Evolutionary conservation across 2,329 filamentous ascomycete species (phyloP), one percentile per base, ranked within the genome.

Genomic region (Apiospora pterosperma): DNA sequence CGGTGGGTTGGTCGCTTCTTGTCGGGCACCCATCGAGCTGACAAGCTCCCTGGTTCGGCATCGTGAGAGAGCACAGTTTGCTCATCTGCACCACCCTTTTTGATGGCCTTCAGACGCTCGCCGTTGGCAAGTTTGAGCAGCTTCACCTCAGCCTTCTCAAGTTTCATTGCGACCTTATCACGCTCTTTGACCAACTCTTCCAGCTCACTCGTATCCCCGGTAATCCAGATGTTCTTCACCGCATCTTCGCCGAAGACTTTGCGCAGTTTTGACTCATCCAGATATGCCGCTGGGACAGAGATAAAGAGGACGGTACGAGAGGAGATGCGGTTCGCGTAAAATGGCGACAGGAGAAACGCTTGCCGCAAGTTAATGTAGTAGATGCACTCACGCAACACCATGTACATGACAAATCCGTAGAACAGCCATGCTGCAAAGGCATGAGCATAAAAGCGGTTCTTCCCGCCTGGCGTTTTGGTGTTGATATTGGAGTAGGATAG

Each of bases 351-450:
- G 44, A 96, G 87, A 79, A 96, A 97, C 0, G 95, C 95, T 79
- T 98, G 95, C 68, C 94, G 91, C 62, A 98, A 80, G 73, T 96
- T 97, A 81, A 97, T 91, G 78, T 92, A 97, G 84, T 90, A 97
- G 71, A 98, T 91, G 74, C 88, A 90, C 77, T 98, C 95, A 65
- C 95, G 87, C 64, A 93, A 91, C 67, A 98, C 88, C 73, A 92
- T 90, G 78, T 92, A 96, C 76, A 98, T 90, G 69, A 98, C 84
- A 75, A 98, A 98, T 58, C 87, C 87, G 76, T 91, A 93, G 79
- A 92, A 98, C 61, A 94, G 77, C 88, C 92, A 97, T 1, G 90
- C 88, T 62, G 93, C 82, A 62, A 92, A 85, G n/a, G 87, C 86
- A 75, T 97, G 93, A 0, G 93, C 95, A 76, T 91, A 97, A 76